Evolutionary conservation across 2,329 filamentous ascomycete genomes (phyloP).

Genomic region (Trichophyton rubrum): DNA sequence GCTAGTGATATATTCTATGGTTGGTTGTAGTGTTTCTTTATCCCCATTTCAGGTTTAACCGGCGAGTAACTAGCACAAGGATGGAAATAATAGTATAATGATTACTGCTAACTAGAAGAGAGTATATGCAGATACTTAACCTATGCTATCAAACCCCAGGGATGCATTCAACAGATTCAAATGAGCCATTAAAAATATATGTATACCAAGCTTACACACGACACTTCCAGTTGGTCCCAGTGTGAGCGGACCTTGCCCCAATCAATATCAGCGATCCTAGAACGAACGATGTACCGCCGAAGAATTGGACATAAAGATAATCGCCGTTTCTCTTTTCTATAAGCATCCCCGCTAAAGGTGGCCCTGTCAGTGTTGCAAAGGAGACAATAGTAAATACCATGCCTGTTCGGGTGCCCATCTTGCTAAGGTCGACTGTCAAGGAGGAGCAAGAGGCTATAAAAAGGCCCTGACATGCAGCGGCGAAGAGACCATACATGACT

Average conservation of each 20-base stretch:
- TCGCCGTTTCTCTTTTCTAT: slow-evolving; percentile 34
- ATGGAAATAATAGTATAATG: no score
- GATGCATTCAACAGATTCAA: neutral
- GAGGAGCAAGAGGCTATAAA: slow-evolving; percentile 51
- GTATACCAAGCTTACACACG: neutral
- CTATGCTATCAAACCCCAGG: no score
- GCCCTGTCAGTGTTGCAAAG: slow-evolving; percentile 42
- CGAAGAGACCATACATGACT: slow-evolving; percentile 50
- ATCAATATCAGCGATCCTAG: slow-evolving; percentile 32
- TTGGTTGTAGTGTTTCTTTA: no score
- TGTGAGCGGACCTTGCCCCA: slow-evolving; percentile 27
- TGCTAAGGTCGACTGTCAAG: slow-evolving; percentile 41
- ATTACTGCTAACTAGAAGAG: no score
- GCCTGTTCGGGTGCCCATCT: slow-evolving; percentile 43
- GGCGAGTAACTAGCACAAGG: no score
- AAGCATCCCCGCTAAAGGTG: slow-evolving; percentile 43
- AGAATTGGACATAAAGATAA: slow-evolving; percentile 42
- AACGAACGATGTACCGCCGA: slow-evolving; percentile 36
- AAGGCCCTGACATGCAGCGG: slow-evolving; percentile 51
- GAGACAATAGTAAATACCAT: slow-evolving; percentile 43
- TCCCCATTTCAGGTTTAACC: no score
- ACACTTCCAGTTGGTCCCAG: neutral
- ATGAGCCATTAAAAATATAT: neutral
- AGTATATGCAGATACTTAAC: no score
- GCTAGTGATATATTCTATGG: no score